A percentile compares a stretch with the other conserved stretches of the same genome.
Conservation (phyloP, 805 yeast species). For the Ogataea methanolica region DNA sequence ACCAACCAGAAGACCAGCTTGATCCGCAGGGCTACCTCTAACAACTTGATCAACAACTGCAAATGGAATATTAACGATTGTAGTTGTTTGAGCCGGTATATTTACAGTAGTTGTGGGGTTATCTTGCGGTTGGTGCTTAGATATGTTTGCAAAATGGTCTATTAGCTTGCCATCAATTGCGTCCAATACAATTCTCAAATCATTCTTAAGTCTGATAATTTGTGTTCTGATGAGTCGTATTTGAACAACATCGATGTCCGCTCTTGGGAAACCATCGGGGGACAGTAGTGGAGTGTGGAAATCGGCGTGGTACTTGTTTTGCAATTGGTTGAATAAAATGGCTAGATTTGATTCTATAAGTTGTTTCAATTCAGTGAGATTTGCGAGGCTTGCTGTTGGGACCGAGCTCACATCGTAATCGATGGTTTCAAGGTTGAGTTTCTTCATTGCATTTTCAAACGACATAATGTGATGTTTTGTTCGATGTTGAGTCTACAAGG, state of each 20-base stretch:
- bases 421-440: conserved; percentile 14
- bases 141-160: conserved; percentile 26
- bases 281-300: conserved; percentile 65
- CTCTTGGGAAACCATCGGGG: conserved; percentile 79
- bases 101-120: no score
- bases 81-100: neutral
- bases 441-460: conserved; percentile 20
- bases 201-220: conserved; percentile 68
- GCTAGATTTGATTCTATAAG: conserved; percentile 38
- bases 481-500: no score
- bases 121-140: neutral
- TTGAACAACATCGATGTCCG: conserved; percentile 74
- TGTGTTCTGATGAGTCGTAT: conserved; percentile 58
- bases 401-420: conserved; percentile 14
- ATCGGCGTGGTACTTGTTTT: conserved; percentile 28
- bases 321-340: conserved; percentile 39
- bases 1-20: conserved; percentile 44
- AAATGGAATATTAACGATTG: conserved; percentile 40
- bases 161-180: conserved; percentile 44
- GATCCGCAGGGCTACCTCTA: conserved; percentile 50
- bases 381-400: conserved; percentile 9
- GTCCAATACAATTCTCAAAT: conserved; percentile 46
- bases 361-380: conserved; percentile 30
- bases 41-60: conserved; percentile 50
- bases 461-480: conserved; percentile 13